Conservation (phyloP, 108 stramenopile species). For the Nannochloropsis granulata region DNA sequence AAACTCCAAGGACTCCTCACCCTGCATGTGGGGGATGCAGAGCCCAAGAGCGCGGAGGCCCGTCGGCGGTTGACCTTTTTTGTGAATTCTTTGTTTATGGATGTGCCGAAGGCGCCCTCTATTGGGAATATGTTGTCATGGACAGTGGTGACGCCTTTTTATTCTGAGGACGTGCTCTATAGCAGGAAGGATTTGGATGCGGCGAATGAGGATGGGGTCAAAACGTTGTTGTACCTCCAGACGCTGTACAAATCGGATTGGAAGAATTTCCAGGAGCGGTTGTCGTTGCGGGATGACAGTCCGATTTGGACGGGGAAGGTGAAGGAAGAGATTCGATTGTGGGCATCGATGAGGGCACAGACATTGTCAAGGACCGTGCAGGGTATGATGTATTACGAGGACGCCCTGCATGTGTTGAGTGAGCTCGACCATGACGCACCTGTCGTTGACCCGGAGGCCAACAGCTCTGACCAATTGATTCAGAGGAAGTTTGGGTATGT, state of each 20-base stretch:
- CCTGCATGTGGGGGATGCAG: conserved; percentile 77
- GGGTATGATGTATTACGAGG: conserved; percentile 98
- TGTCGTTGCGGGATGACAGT: conserved; percentile 56
- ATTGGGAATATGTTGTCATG: conserved; percentile 87
- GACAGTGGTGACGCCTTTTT: conserved; percentile 92
- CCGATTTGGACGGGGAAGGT: conserved; percentile 77
- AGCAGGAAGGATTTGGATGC: conserved; percentile 69
- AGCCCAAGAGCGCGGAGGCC: conserved; percentile 85
- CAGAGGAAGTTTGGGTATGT: conserved; percentile 93
- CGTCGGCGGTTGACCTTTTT: conserved; percentile 87
- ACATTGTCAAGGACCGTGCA: conserved; percentile 83
- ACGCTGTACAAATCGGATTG: conserved; percentile 86
- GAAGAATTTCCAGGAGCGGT: conserved; percentile 80
- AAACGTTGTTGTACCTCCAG: conserved; percentile 82
- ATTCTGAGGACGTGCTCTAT: conserved; percentile 87
- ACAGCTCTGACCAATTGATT: conserved; percentile 55
- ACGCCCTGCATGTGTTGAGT: conserved; percentile 77
- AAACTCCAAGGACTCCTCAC: conserved; percentile 72
- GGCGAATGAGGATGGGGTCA: conserved; percentile 75
- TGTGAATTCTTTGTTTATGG: conserved; percentile 96
- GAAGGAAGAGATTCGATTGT: conserved; percentile 69
- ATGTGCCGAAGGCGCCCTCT: conserved; percentile 86
- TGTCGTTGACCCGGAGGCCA: background rate
- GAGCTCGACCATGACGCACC: conserved; percentile 60
- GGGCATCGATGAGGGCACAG: conserved; percentile 93